Base-by-base conservation (phyloP, 1,284 basidiomycete species). In the Tilletiopsis washingtonensis region DNA sequence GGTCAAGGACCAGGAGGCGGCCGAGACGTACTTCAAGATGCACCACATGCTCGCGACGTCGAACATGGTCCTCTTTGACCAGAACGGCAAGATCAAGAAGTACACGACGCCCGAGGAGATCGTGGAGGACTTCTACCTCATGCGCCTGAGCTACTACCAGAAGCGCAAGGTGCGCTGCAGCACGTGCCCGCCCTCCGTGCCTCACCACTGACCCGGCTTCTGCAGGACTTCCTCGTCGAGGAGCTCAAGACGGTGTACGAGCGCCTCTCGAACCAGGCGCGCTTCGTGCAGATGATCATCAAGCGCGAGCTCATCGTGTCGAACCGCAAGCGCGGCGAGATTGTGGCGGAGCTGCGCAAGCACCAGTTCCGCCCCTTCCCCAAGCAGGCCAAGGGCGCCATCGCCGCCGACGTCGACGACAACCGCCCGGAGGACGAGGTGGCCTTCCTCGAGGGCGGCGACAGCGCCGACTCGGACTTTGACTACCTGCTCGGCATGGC, bases 1-100 rank as follows among this genome's bases (percentile, higher is more conserved):
- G 71, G 88, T 91, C 1, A 88, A 91, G 67, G 81, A 81, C 49
- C 88, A 96, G 71, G 32, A 34, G 32, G 93, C 93, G 2, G 75
- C 94, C 37, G 75, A 85, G 29, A 91, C 93, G 73, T 88, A 83
- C 71, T 97, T 99, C 83, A 96, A 93, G 76, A 76, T 96, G 46
- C 82, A 83, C 3, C 77, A 79, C 39, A 87, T 89, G 69, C 76
- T 97, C 71, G 85, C 80, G 70, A 96, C 90, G 7, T 81, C 81
- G 71, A 99, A 99, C 77, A 97, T 99, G 94, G 96, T 98, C 7
- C 90, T 89, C 74, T 99, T 99, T 75, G 91, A 97, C 74, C 82
- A 88, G 58, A 85, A 93, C 25, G 86, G 89, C 67, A 96, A 94
- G 78, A 96, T 99, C 77, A 90, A 85, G 77, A 94, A 85, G 76